phyloP scores from a whole-genome alignment of 2,329 filamentous ascomycete species.

The Aschersonia sp. region DNA sequence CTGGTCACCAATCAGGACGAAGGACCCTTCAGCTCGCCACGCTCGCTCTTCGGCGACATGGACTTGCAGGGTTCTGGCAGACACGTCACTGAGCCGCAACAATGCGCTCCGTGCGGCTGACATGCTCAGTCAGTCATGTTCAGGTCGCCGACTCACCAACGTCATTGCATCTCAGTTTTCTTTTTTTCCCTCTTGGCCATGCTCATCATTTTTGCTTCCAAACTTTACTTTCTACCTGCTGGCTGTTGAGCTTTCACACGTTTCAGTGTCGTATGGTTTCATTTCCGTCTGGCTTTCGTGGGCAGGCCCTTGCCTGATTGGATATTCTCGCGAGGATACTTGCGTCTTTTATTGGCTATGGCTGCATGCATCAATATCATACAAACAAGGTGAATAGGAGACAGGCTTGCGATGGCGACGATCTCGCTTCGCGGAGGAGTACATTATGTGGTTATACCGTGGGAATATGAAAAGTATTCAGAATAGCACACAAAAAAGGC shows the following conservation, averaged over 20 bases:
- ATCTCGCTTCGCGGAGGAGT: background rate
- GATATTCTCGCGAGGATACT: slow-evolving; percentile 3
- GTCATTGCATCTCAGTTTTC: too few species aligned
- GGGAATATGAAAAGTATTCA: background rate
- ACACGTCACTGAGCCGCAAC: too few species aligned
- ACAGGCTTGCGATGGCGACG: background rate
- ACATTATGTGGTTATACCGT: background rate
- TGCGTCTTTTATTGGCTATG: background rate
- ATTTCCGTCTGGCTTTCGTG: background rate
- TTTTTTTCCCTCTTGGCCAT: background rate
- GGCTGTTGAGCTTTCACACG: too few species aligned
- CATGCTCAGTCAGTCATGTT: too few species aligned
- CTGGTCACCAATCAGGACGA: too few species aligned
- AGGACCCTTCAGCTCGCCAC: too few species aligned
- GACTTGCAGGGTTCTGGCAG: too few species aligned
- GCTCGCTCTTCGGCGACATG: too few species aligned
- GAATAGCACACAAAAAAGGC: background rate
- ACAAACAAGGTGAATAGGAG: background rate
- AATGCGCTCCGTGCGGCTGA: too few species aligned
- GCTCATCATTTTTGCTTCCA: background rate
- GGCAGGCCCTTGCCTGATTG: slow-evolving; percentile 1
- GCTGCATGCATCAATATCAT: slow-evolving; percentile 2
- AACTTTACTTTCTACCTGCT: background rate
- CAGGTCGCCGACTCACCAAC: too few species aligned
- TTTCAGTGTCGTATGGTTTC: slow-evolving; percentile 2